Conservation (phyloP, 352 stramenopile species). For the Phytophthora aleatoria region DNA sequence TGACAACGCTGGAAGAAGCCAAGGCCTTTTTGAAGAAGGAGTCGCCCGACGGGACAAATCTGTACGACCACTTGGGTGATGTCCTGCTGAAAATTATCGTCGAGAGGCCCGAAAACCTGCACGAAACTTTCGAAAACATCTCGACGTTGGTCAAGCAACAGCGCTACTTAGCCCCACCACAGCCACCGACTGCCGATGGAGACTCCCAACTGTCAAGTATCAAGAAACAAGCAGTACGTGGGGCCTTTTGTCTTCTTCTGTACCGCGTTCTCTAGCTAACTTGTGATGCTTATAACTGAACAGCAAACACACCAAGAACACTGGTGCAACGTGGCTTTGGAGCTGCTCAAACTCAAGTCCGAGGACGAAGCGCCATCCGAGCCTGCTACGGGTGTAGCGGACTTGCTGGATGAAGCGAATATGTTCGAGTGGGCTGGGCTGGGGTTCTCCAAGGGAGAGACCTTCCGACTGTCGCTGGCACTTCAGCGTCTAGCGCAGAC, state of each 20-base stretch:
- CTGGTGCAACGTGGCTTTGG: constrained; percentile 68
- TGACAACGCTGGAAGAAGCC: constrained; percentile 85
- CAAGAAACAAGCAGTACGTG: constrained; percentile 63
- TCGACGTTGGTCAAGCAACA: constrained; percentile 87
- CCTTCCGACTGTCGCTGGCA: constrained; percentile 71
- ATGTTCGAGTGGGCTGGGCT: constrained; percentile 85
- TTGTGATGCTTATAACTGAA: neutral
- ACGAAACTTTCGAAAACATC: constrained; percentile 88
- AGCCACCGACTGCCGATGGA: constrained; percentile 34
- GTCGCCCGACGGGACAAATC: constrained; percentile 65
- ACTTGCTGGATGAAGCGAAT: constrained; percentile 81
- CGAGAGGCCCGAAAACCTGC: constrained; percentile 84
- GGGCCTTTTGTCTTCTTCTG: neutral
- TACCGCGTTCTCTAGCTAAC: constrained; percentile 1
- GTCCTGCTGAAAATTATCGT: constrained; percentile 87
- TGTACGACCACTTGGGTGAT: constrained; percentile 88
- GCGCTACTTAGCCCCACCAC: constrained; percentile 49
- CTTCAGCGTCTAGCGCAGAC: constrained; percentile 63
- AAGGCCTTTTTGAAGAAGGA: constrained; percentile 91
- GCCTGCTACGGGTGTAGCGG: constrained; percentile 48
- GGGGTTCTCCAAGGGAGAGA: constrained; percentile 75
- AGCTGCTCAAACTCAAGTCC: constrained; percentile 55
- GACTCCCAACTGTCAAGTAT: constrained; percentile 33
- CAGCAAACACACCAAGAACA: constrained; percentile 66
- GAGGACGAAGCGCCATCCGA: constrained; percentile 55